phyloP scores from a whole-genome alignment of 371 early-diverging fungal species.

The Mucor lusitanicus region DNA sequence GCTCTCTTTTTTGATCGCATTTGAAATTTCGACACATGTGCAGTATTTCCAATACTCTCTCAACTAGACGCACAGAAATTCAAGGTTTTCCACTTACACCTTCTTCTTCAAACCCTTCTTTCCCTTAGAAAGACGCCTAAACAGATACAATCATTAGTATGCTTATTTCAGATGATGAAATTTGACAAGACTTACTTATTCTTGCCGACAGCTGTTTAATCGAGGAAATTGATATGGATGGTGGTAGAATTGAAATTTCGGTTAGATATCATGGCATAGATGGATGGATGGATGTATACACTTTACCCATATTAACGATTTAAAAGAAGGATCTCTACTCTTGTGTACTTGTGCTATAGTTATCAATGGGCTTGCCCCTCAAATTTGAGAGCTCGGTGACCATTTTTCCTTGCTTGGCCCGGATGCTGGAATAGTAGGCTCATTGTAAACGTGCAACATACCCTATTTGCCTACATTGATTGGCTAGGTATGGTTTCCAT shows the following conservation, averaged over 20 bases:
- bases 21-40: background rate
- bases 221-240: constrained; percentile 11
- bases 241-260: constrained; percentile 1
- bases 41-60: background rate
- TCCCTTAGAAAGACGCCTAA: constrained; percentile 85
- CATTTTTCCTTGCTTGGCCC: background rate
- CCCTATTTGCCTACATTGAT: background rate
- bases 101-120: constrained; percentile 98
- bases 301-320: constrained; percentile 39
- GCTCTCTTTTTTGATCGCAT: background rate
- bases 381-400: background rate
- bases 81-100: constrained; percentile 69
- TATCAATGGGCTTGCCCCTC: background rate
- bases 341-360: constrained; percentile 1
- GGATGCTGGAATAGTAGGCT: background rate
- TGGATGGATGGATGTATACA: constrained; percentile 34
- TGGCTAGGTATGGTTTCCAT: background rate
- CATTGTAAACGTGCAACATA: background rate
- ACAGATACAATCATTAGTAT: constrained; percentile 3
- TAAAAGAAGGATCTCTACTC: constrained; percentile 32
- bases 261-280: constrained; percentile 11
- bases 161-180: background rate
- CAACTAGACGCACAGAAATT: background rate
- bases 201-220: constrained; percentile 38
- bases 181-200: constrained; percentile 28